Evolutionary conservation across 2,329 filamentous ascomycete genomes (phyloP), one percentile per base, ranked within the genome.

Genomic region (Penicillium digitatum): DNA sequence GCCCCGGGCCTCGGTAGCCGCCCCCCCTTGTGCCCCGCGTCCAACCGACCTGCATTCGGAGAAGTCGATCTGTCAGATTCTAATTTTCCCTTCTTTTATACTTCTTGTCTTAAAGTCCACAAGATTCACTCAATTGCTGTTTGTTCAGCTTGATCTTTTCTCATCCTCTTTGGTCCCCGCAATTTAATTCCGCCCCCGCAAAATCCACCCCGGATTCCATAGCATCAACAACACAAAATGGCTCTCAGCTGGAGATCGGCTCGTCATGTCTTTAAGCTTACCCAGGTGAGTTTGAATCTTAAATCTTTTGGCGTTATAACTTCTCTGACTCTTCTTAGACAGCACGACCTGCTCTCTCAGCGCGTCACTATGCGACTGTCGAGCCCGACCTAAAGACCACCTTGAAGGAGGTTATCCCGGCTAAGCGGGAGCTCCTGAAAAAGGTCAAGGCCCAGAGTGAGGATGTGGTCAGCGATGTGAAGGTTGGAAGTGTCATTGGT

Each of bases 361-460:
- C 48, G 9, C 69, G 71, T 51, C 62, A 62, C 50, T 76, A 75
- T 61, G 85, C 89, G 40, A 81, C 85, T 48, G 81, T 89, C 55
- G 93, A 97, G 74, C 89, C 89, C 56, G 89, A 93, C 71, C 85
- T 99, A 69, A 99, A 97, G 78, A 81, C 89, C 49, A 90, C 90
- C 14, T 85, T 99, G 63, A 88, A 86, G 68, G 84, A 86, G 64
- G 84, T 86, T 56, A 95, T 99, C 66, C 94, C 94, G 32, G 90
- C 86, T 59, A 97, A 97, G 80, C 86, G 92, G 49, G 93, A 96
- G 74, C 86, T 96, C 20, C 79, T 97, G 67, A 94, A 96, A 78
- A 89, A 92, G 75, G 89, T 97, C 78, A 97, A 96, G 80, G 84
- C 87, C 55, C 85, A 93, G 72, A 82, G 84, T 49, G 84, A 87